Base-by-base conservation (phyloP, 257 asterid genomes). In the Petunia secreta region DNA sequence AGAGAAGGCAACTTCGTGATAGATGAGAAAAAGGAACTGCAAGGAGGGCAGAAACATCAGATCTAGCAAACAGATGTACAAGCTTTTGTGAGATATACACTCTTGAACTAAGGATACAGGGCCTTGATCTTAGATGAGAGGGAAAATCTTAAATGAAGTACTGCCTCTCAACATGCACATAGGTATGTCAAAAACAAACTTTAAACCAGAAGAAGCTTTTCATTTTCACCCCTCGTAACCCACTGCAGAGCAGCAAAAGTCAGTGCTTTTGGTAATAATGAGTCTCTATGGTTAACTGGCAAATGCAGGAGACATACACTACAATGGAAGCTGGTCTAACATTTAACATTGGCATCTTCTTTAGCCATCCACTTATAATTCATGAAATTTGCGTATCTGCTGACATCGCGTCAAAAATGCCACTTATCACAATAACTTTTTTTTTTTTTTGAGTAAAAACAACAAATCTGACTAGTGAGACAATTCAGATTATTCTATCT, bases 301-400 rank as follows among this genome's bases (percentile, higher is more conserved):
- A 71, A 71, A 71, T 10, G 48, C 76, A 71, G 77, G 62, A 25
- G 34, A 73, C 36, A 13, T 73, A 60, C 62, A 50, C 11, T 73
- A 50, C 36, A 50, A 34, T n/a, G 75, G 77, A 50, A 34, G 44
- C 62, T 10, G 46, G 62, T 50, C 41, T 50, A 41, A 36, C 44
- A 34, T 48, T 50, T 48, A 44, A 71, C 11, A 48, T 34, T 1
- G 13, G 11, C 62, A 50, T 40, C 62, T 50, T 50, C 9, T 11
- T 46, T 50, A 71, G 62, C 4, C 44, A 50, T 50, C 44, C 59
- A 71, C 77, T 48, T 6, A 6, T 34, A 71, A 34, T 50, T 71
- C 62, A n/a, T 71, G 77, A 71, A 71, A 48, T 73, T 34, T 3
- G 77, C 6, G 77, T 44, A 73, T 50, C 7, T 11, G 34, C 77